Base-by-base conservation (phyloP, 257 asterid genomes). In the Solanum paucissectum region DNA sequence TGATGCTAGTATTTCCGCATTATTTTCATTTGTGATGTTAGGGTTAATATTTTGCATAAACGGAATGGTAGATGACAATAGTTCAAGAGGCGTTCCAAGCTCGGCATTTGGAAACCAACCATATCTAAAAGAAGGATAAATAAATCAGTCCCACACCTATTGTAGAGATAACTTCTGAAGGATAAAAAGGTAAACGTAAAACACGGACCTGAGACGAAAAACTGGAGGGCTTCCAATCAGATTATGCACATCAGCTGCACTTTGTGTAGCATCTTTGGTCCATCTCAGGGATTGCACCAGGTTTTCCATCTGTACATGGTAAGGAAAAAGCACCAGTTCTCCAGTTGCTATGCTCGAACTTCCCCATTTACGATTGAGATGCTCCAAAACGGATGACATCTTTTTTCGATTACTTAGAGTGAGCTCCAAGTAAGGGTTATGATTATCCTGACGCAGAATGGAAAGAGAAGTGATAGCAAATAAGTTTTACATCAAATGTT, bases 321-420 rank as follows among this genome's bases (percentile, higher is more conserved):
- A 96, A 73, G 99, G 99, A 75, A 97, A 92, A 86, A 97, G 98
- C 90, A 93, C 91, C 84, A 97, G 91, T 49, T 97, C 98, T 86
- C 94, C 93, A 83, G 88, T 72, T 74, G 91, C 90, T 55, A 88
- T 68, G 88, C 90, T 93, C 33, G 98, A 90, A 88, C 88, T 92
- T 38, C 99, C 97, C 99, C 99, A 97, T 91, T 96, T 97, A 88
- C 96, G 96, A 88, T 93, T 91, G 84, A 97, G 98, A 92, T 97
- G 99, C 86, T 97, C 99, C 90, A 96, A 33, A 32, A 97, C 92
- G 7, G 99, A 97, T 87, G 99, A 94, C 91, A 97, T 93, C 91
- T 93, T 97, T 94, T 96, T 97, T 79, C 97, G 93, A 72, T 95
- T 89, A 75, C 99, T 93, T 91, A 97, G 89, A 75, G 99, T 96